Evolutionary conservation across 1,284 basidiomycete genomes (phyloP), one percentile per base, ranked within the genome.

Genomic region (Malassezia dermatis): DNA sequence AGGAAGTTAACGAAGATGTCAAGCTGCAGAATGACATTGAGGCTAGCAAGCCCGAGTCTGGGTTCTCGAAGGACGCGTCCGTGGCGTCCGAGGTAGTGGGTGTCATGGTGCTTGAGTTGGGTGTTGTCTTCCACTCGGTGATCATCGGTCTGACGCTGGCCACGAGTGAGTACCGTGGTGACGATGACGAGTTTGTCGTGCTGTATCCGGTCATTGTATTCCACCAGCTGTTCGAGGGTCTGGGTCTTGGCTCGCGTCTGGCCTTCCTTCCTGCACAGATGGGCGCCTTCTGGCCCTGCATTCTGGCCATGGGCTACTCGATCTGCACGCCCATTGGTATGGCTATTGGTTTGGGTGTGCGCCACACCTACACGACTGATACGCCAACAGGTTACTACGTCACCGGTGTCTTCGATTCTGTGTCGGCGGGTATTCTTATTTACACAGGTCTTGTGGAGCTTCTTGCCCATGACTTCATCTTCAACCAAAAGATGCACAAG

Each of bases 71-170:
- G 31, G 31, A 2, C 0, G 12, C 21, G 19, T 21, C 10, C 17
- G 35, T n/a, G 0, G 41, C 80, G 0, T 83, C 87, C 1, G 89
- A 95, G 75, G 78, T 94, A 45, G 79, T 96, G 42, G 90, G 89
- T 19, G 80, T 90, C 40, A 83, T 81, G 39, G 89, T 91, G 60
- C 79, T 93, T 56, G 89, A 82, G 73, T 93, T 96, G 67, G 94
- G 93, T 66, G 88, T 96, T 45, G 77, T 91, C 12, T 79, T 98
- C 58, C 90, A 94, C 45, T 75, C 76, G 68, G 72, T 95, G 39
- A 81, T 98, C 62, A 89, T 98, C 64, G 93, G 93, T 1, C 78
- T 98, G 23, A 96, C 93, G 0, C 82, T 98, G 43, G 90, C 89
- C 19, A 88, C 93, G 30, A 83, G 86, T 66, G 76, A 81, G 24